Evolutionary conservation across 2,329 filamentous ascomycete species (phyloP).

Genomic region (Tolypocladium nubicola): DNA sequence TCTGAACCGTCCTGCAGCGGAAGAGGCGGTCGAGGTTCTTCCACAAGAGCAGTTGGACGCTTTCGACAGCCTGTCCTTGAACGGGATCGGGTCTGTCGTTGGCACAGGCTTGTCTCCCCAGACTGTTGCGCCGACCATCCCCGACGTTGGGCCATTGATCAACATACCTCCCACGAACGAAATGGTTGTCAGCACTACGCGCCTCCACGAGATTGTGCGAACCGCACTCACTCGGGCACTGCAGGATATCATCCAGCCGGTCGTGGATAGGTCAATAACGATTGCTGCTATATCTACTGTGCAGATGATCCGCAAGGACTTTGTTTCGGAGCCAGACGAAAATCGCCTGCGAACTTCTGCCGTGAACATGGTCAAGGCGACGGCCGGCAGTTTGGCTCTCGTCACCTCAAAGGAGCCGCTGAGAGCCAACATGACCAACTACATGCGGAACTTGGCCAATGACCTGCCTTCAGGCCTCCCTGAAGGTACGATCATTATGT

Average conservation of each 20-base stretch:
- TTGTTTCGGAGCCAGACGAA: constrained; percentile 85
- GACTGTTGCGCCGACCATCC: constrained; percentile 67
- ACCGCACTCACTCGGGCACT: constrained; percentile 82
- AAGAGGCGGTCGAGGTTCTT: constrained; percentile 49
- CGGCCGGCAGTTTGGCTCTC: constrained; percentile 84
- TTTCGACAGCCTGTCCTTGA: constrained; percentile 75
- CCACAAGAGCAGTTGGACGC: constrained; percentile 61
- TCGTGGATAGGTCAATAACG: constrained; percentile 93
- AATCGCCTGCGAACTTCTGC: constrained; percentile 77
- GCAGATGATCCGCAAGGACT: constrained; percentile 93
- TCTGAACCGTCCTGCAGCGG: constrained; percentile 58
- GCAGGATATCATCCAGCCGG: constrained; percentile 92
- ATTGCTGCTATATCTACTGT: constrained; percentile 95
- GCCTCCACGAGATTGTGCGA: constrained; percentile 68
- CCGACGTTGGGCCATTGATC: constrained; percentile 71
- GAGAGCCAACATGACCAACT: constrained; percentile 93
- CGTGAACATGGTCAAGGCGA: constrained; percentile 87
- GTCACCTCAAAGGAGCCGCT: constrained; percentile 98
- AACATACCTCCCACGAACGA: constrained; percentile 73
- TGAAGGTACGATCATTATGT: constrained; percentile 95
- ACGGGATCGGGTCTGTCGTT: constrained; percentile 58
- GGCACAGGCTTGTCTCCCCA: constrained; percentile 67
- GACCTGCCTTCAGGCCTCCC: constrained; percentile 74
- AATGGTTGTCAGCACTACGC: constrained; percentile 61
- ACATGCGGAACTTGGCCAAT: constrained; percentile 63